Evolutionary conservation across 495 filamentous ascomycete genomes (phyloP).

Genomic region (Annulohypoxylon moriforme): DNA sequence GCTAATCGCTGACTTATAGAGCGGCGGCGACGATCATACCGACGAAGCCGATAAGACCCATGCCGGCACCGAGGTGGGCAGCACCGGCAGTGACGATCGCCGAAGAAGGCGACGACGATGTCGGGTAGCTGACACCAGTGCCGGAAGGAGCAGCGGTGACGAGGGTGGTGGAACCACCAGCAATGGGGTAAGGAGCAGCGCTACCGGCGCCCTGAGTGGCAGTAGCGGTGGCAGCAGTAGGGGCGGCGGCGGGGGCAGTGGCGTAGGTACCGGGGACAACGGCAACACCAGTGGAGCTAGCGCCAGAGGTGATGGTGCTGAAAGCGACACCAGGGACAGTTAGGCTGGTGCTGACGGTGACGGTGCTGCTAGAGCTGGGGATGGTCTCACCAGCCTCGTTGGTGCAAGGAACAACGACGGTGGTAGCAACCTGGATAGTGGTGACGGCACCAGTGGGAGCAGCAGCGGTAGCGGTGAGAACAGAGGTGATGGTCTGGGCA

Average conservation of each 20-base stretch:
- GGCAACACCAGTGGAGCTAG: constrained; percentile 56
- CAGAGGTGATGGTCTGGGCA: constrained; percentile 65
- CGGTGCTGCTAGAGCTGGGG: constrained; percentile 65
- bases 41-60: constrained; percentile 49
- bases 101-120: constrained; percentile 32
- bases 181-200: constrained; percentile 45
- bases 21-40: constrained; percentile 47
- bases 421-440: constrained; percentile 67
- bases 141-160: constrained; percentile 38
- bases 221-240: constrained; percentile 23
- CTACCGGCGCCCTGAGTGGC: constrained; percentile 17
- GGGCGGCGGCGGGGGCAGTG: constrained; percentile 33
- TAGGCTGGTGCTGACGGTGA: constrained; percentile 67
- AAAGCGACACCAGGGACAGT: constrained; percentile 82
- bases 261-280: constrained; percentile 62
- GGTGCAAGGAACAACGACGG: constrained; percentile 65
- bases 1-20: constrained; percentile 44
- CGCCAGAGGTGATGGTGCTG: constrained; percentile 63
- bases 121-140: constrained; percentile 48
- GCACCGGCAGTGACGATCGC: constrained; percentile 52
- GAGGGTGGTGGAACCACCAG: constrained; percentile 38
- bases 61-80: constrained; percentile 50
- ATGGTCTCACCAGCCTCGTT: constrained; percentile 60
- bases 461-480: constrained; percentile 64
- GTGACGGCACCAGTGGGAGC: constrained; percentile 63